Percentiles rank a stretch among this genome's conserved stretches.
phyloP scores from a whole-genome alignment of 345 rosid genomes.

The Eucalyptus caleyi region DNA sequence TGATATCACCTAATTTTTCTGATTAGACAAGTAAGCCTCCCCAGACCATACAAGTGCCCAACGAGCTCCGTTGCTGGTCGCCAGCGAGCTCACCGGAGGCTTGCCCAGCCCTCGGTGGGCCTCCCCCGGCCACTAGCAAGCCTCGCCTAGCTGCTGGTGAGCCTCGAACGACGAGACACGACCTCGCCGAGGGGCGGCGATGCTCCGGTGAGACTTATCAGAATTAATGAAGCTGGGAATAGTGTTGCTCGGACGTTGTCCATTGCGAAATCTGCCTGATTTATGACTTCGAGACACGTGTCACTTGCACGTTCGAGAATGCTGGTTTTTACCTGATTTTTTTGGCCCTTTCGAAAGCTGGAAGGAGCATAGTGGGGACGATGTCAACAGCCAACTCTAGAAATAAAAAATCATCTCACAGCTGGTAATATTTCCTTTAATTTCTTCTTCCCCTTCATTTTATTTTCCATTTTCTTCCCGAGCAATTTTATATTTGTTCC shows the following conservation, averaged over 20 bases:
- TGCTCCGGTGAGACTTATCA: too few relatives aligned
- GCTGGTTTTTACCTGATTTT: not conserved
- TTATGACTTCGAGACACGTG: not conserved
- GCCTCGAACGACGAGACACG: too few relatives aligned
- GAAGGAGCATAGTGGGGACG: not conserved
- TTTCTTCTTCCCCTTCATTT: not conserved
- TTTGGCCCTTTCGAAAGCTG: not conserved
- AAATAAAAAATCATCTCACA: not conserved
- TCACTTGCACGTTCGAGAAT: fast-evolving
- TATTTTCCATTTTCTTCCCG: not conserved
- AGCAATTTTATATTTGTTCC: not conserved
- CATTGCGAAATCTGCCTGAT: not conserved
- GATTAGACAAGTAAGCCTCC: too few relatives aligned
- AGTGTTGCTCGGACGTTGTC: not conserved
- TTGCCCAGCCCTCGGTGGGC: too few relatives aligned
- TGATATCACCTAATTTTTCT: too few relatives aligned
- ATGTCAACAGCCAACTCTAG: not conserved
- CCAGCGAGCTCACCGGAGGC: too few relatives aligned
- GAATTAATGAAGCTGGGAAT: not conserved
- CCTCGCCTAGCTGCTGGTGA: too few relatives aligned
- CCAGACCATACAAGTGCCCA: too few relatives aligned
- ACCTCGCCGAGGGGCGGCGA: too few relatives aligned
- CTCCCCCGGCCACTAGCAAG: too few relatives aligned
- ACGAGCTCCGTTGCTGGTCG: too few relatives aligned
- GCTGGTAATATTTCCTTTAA: not conserved